Base-by-base conservation (phyloP, 257 asterid species). In the Solanum pimpinellifolium region DNA sequence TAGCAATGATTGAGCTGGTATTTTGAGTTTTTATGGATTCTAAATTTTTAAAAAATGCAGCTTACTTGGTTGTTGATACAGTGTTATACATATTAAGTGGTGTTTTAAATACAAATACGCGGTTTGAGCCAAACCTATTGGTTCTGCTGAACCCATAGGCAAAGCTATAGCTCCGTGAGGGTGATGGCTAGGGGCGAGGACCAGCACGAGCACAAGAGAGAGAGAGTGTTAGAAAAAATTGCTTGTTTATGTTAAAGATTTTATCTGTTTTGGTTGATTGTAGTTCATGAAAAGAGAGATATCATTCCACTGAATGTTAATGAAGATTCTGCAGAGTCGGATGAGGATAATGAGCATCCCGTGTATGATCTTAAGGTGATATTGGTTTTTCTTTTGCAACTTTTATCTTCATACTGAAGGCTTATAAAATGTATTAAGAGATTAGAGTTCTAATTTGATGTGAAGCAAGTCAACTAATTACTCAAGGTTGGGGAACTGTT, bases 251-350 rank as follows among this genome's bases (percentile, higher is more conserved):
- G n/a, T 14, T 76, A 44, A 44, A 25, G 4, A 14, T 7, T 77
- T 25, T 77, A 0, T 1, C 23, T 49, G 69, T 89, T 78, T 73
- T 76, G 25, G n/a, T 41, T 90, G 56, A 21, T 91, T 91, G 90
- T 83, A 97, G 99, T 97, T 92, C 99, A 97, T 92, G 94, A 95
- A 90, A 95, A 93, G 89, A 93, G 98, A 86, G 98, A 97, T 87
- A 85, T 94, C 37, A 88, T 97, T 68, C 97, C 99, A 1, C 88
- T 97, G 90, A 92, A 94, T 89, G 82, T 93, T 75, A 89, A 92
- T 27, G 94, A 90, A 83, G 96, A 91, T 85, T 80, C 86, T 46
- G 96, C 78, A 20, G 97, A 92, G 11, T 93, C 99, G 15, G 99
- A 94, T 88, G 99, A 93, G 86, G 99, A 95, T 85, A 56, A 81